Evolutionary conservation across 371 early-diverging fungal genomes (phyloP).

Genomic region (Apophysomyces variabilis): DNA sequence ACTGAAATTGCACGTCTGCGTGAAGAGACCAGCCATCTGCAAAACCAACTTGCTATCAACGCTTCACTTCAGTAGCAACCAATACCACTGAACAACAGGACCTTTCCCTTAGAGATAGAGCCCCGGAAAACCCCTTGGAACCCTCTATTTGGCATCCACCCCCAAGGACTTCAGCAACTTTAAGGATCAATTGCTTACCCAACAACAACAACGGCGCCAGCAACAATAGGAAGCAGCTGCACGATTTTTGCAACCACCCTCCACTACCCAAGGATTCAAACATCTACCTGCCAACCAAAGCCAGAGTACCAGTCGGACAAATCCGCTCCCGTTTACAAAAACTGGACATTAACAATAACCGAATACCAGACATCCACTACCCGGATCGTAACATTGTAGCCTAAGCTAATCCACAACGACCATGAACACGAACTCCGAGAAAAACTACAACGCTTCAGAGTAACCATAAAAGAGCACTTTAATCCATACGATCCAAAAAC

Average conservation of each 20-base stretch:
- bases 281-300: conserved; percentile 15
- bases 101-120: too few species aligned
- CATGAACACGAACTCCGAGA: conserved; percentile 7
- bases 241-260: conserved; percentile 12
- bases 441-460: conserved; percentile 5
- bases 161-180: too few species aligned
- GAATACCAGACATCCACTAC: conserved; percentile 18
- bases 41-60: too few species aligned
- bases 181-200: too few species aligned
- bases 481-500: not conserved
- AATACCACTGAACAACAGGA: too few species aligned
- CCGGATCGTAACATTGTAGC: conserved; percentile 10
- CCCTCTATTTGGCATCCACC: too few species aligned
- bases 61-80: too few species aligned
- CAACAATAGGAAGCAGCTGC: conserved; percentile 10
- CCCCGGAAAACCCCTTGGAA: too few species aligned
- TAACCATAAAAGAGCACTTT: conserved; percentile 6
- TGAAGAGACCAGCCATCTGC: too few species aligned
- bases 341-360: conserved; percentile 1
- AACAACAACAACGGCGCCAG: not conserved
- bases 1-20: too few species aligned
- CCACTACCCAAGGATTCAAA: conserved; percentile 19
- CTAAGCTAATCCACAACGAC: conserved; percentile 13
- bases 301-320: conserved; percentile 3
- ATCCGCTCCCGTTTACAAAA: not conserved